Evolutionary conservation across 306 rosid species (phyloP), one percentile per base, ranked within the genome.

Genomic region (Lotus japonicus): DNA sequence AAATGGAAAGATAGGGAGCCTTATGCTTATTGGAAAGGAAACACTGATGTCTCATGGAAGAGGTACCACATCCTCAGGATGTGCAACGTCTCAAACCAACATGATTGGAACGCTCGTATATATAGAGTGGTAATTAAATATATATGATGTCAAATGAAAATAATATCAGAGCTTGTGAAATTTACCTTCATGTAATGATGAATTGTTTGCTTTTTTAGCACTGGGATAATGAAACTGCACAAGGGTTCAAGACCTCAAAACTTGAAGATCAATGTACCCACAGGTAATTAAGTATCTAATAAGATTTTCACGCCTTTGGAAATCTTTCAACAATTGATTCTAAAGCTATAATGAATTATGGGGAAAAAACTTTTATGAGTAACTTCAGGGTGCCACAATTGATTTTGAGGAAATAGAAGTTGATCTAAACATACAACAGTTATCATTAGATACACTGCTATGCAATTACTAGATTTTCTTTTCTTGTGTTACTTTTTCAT

Each of bases 21-120:
- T 21, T 75, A 70, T 6, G 84, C 75, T 8, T 75, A 57, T 56
- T 80, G 84, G 84, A 80, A 66, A 60, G 84, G 84, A 18, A 79
- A 74, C 72, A 36, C 64, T 10, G 0, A 4, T 0, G 44, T 31
- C 17, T 68, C 80, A 6, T 0, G 0, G 1, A 17, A 5, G 0
- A 63, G 83, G 44, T 1, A 6, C 1, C 0, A 54, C 0, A 2
- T 26, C 4, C 77, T 79, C 60, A 17, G 5, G 21, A 17, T 2
- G 6, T 79, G 83, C 77, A 80, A 80, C 13, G 58, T 45, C 28
- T 49, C 84, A 13, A 9, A 31, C 11, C 15, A 69, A 49, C 23
- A 68, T 2, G 76, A 62, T n/a, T 62, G 58, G 26, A 56, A 69
- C 2, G 73, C 77, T 26, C 83, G 46, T 6, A 19, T 79, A 56